These are phyloP conservation scores for Grosmannia clavigera DNA, from an alignment of 2,329 filamentous ascomycete species.

Conservation along the genomic window DNA sequence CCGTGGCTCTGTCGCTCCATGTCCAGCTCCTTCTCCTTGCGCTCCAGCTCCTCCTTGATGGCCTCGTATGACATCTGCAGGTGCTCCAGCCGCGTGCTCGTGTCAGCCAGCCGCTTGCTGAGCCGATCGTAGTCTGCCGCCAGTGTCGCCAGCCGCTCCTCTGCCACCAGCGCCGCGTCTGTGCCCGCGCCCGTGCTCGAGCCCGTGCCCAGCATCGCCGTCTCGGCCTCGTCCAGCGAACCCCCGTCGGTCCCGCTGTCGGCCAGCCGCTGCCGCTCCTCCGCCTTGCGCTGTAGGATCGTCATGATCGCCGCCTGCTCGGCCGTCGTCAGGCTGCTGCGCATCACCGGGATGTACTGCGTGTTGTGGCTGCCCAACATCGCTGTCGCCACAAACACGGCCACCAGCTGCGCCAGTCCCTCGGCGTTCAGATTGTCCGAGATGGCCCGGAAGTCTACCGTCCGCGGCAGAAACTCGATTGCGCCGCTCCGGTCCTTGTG, in stretches of 20 bases:
- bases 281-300: slow-evolving; percentile 33
- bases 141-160: slow-evolving; percentile 40
- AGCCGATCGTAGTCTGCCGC: slow-evolving; percentile 38
- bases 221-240: slow-evolving; percentile 19
- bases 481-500: slow-evolving; percentile 13
- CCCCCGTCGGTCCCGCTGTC: slow-evolving; percentile 26
- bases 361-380: slow-evolving; percentile 18
- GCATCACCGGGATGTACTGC: slow-evolving; percentile 20
- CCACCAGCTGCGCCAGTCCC: slow-evolving; percentile 9
- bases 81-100: slow-evolving; percentile 46
- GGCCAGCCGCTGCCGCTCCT: slow-evolving; percentile 23
- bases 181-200: slow-evolving; percentile 12
- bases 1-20: slow-evolving; percentile 41
- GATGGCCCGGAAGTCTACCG: slow-evolving; percentile 12
- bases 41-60: slow-evolving; percentile 48
- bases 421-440: slow-evolving; percentile 13
- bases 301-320: slow-evolving; percentile 35
- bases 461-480: slow-evolving; percentile 13
- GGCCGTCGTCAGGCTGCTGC: slow-evolving; percentile 17
- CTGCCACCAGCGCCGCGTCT: slow-evolving; percentile 44
- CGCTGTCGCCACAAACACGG: slow-evolving; percentile 26
- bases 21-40: slow-evolving; percentile 41
- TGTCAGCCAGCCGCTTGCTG: slow-evolving; percentile 45
- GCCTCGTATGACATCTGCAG: slow-evolving; percentile 52
- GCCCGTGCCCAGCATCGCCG: slow-evolving; percentile 14